These are phyloP conservation scores for Elsinoe perseae DNA, from an alignment of 2,329 filamentous ascomycete species.

Conservation along the genomic window DNA sequence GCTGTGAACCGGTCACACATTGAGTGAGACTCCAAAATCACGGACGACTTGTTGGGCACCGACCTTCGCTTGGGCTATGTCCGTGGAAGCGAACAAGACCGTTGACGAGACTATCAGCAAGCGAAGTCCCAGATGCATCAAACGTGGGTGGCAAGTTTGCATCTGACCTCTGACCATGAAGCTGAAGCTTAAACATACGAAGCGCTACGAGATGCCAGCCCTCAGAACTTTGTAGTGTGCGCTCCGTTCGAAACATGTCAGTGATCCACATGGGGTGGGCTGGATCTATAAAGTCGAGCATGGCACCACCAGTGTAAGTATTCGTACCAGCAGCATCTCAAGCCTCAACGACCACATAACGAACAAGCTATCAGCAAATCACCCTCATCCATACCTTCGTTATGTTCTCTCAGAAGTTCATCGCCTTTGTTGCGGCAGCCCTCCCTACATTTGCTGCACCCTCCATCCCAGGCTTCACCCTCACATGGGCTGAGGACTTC, in stretches of 20 bases:
- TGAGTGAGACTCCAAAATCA: slow-evolving; percentile 4
- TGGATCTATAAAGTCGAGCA: slow-evolving; percentile 1
- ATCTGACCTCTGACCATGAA: not conserved
- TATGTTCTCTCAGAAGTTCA: slow-evolving; percentile 11
- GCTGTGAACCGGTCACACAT: slow-evolving; percentile 6
- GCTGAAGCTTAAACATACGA: not conserved
- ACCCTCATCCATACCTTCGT: not conserved
- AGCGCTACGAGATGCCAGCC: not conserved
- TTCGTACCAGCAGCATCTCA: not conserved
- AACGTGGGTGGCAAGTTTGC: not conserved
- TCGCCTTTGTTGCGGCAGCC: not conserved
- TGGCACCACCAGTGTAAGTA: not conserved
- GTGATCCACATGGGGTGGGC: slow-evolving; percentile 3
- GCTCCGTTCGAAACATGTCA: not conserved
- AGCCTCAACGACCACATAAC: not conserved
- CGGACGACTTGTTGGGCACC: not conserved
- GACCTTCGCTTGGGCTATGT: slow-evolving; percentile 1
- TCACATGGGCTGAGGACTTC: slow-evolving; percentile 30
- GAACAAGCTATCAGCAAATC: too few relatives aligned
- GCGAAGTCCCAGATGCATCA: not conserved
- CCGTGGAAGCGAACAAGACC: not conserved
- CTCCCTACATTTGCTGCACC: not conserved
- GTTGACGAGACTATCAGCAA: not conserved
- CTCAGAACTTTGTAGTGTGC: not conserved
- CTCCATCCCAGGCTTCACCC: slow-evolving; percentile 4